Evolutionary conservation across 176 grass and related monocot species (phyloP), one percentile per base, ranked within the genome.

Genomic region (Carex parvula): DNA sequence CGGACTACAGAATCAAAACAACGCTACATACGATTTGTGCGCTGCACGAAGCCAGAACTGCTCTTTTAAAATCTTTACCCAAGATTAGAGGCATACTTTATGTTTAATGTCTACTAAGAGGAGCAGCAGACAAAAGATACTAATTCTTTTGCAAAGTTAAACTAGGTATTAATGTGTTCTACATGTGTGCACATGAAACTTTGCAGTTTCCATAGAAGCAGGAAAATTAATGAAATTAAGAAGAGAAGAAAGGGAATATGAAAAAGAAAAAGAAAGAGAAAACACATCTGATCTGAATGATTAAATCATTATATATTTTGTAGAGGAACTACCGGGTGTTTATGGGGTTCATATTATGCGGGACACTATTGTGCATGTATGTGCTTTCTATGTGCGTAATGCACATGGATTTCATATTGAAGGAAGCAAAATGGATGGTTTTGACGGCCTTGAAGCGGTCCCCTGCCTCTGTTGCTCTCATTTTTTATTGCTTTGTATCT

Each of bases 241-340:
- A 75, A 29, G 33, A 55, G 14, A 60, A 80, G 46, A 32, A 80
- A 59, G 26, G 76, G 33, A 80, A 62, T 8, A 18, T 80, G 26
- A 9, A 80, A 29, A 80, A 9, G 33, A 29, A 80, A 17, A 6
- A 54, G 52, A 32, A 54, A 30, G 32, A 58, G 5, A 41, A 60
- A 80, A 18, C 1, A 35, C 17, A 16, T 60, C 52, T 61, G 22
- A 60, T 80, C 6, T 17, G 30, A 68, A 16, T 68, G 64, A 68
- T 37, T 68, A 68, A 16, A 68, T 68, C 37, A 15, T 33, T 67
- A 67, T 67, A 35, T 35, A 35, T 67, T 37, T 37, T 86, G 58
- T 78, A 89, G 88, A 86, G 88, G 84, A 89, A 89, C 80, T 89
- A 89, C 48, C 76, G 88, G 52, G 79, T 86, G 46, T 89, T 89